A percentile compares a stretch with the other conserved stretches of the same genome.
Conservation (phyloP, 1,284 basidiomycete species). For the Trametes pubescens region DNA sequence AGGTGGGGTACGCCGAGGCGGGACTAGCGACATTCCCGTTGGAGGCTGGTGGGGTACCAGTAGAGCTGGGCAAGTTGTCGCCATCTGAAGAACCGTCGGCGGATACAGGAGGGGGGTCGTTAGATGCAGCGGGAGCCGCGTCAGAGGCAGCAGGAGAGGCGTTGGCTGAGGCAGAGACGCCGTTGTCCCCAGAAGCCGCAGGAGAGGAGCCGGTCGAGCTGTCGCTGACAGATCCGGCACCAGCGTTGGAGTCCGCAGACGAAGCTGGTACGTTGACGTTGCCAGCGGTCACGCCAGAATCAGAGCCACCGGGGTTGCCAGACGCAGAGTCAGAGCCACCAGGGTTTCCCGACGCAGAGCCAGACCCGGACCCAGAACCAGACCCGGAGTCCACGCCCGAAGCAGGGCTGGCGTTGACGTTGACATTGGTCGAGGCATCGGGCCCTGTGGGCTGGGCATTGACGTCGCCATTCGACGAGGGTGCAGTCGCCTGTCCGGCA, state of each 20-base stretch:
- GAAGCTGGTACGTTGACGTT: slow-evolving; percentile 11
- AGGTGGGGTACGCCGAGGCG: background rate
- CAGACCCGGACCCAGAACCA: background rate
- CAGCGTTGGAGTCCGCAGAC: slow-evolving; percentile 6
- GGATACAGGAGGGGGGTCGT: background rate
- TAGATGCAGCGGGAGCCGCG: background rate
- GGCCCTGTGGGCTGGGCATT: background rate
- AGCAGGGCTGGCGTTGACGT: background rate
- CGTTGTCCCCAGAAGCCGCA: background rate
- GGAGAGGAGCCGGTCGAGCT: background rate
- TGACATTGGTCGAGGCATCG: background rate
- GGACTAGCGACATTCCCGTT: background rate
- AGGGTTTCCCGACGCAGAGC: slow-evolving; percentile 8
- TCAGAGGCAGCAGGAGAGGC: background rate
- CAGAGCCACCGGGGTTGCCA: slow-evolving; percentile 3
- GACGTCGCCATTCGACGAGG: background rate
- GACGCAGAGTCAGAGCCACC: slow-evolving; percentile 13
- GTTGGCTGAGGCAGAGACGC: background rate
- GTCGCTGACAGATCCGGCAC: background rate
- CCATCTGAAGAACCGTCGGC: background rate
- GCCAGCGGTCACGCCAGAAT: slow-evolving; percentile 5
- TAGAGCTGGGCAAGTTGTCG: background rate
- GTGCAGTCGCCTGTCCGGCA: background rate
- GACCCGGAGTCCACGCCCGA: background rate
- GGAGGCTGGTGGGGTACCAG: background rate